Evolutionary conservation across 768 basidiomycete genomes (phyloP), one percentile per base, ranked within the genome.

Genomic region (Pleurotus ostreatus): DNA sequence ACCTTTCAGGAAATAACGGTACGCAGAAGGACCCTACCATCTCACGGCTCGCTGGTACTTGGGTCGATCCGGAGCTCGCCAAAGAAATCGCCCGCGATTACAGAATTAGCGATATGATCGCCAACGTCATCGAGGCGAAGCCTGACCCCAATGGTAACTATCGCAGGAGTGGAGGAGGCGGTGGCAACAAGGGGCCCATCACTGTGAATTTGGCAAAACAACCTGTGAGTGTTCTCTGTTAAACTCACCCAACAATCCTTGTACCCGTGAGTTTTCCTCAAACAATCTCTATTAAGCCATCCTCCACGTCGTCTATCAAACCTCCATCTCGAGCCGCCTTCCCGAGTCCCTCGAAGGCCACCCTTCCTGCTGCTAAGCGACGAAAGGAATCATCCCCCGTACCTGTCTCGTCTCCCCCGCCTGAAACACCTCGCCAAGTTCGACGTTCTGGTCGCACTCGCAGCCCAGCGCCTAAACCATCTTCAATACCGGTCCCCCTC

Each of bases 11-110:
- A 18, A 88, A 90, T 65, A 96, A 96, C 67, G 83, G 89, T 55
- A 80, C 85, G 9, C 73, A 78, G 2, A 80, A 80, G 56, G 85
- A 86, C 26, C 70, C 77, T 6, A 62, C 68, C 48, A 77, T 84
- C 64, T 82, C 89, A 53, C 82, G 93, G 60, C 84, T 98, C 55
- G 94, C 94, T 2, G 94, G 94, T 12, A 89, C 85, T 26, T 98
- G 94, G 94, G 85, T 92, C 58, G 77, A 79, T 55, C 76, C 86
- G 26, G 65, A 78, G 5, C 67, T 86, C 7, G 94, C 94, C 0
- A 68, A 81, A 41, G 76, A 78, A 60, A 74, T 96, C 34, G 92
- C 90, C 4, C 76, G 78, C 2, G 72, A 76, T 5, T 98, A 97
- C 63, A 71, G 69, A 15, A 74, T 98, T 5, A 74, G 70, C 5